Conservation (phyloP, 1,284 basidiomycete species). For the Cutaneotrichosporon sp. region DNA sequence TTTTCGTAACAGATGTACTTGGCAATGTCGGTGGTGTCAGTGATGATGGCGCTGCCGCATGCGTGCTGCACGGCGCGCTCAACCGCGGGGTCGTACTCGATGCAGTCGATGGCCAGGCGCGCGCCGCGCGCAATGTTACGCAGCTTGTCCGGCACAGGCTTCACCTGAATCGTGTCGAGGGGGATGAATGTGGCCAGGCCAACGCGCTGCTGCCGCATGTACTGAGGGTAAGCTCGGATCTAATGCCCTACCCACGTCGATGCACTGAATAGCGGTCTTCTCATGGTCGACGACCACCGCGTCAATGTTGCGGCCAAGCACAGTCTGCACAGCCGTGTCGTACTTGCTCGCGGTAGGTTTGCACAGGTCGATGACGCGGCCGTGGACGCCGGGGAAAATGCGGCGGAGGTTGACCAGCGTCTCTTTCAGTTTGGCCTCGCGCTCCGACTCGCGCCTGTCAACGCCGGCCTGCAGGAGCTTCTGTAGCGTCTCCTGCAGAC, state of each 20-base stretch:
- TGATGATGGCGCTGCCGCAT: slow-evolving; percentile 90
- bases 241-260: slow-evolving; percentile 52
- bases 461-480: slow-evolving; percentile 83
- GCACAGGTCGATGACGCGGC: slow-evolving; percentile 86
- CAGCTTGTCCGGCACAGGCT: slow-evolving; percentile 89
- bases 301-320: slow-evolving; percentile 90
- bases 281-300: slow-evolving; percentile 94
- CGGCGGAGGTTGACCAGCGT: slow-evolving; percentile 74
- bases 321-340: slow-evolving; percentile 87
- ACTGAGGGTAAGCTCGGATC: slow-evolving; percentile 47
- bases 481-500: slow-evolving; percentile 72
- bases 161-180: slow-evolving; percentile 90
- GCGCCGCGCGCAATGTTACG: slow-evolving; percentile 87
- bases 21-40: slow-evolving; percentile 90
- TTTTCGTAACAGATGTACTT: slow-evolving; percentile 87
- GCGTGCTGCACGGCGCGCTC: slow-evolving; percentile 95
- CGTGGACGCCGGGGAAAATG: slow-evolving; percentile 84
- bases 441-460: slow-evolving; percentile 77
- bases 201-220: slow-evolving; percentile 87
- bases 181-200: slow-evolving; percentile 97
- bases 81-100: slow-evolving; percentile 76
- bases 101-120: slow-evolving; percentile 87
- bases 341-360: slow-evolving; percentile 90
- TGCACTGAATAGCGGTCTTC: slow-evolving; percentile 94
- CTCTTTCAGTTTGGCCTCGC: slow-evolving; percentile 78